A percentile compares a stretch with the other conserved stretches of the same genome.
Conservation (phyloP, 2,329 filamentous ascomycete genomes). For the Sordariomycetes sp. region DNA sequence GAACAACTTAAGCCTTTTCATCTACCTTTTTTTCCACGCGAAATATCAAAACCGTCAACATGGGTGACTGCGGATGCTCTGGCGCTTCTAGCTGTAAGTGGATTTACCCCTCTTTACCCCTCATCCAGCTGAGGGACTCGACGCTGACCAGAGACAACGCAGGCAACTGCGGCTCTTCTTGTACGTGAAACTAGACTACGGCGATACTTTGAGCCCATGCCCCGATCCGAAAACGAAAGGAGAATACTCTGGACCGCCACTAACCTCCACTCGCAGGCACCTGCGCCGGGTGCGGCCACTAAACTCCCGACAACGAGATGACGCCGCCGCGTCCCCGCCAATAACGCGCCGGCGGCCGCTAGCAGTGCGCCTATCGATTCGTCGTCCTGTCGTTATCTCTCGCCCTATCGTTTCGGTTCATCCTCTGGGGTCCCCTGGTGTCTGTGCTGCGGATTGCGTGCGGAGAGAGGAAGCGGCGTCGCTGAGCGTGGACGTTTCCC, state of each 20-base stretch:
- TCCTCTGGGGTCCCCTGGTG: too few relatives aligned
- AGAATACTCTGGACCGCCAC: too few relatives aligned
- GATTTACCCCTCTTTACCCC: neutral
- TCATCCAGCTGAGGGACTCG: neutral
- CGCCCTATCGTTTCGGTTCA: too few relatives aligned
- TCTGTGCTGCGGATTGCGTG: too few relatives aligned
- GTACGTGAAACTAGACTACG: neutral
- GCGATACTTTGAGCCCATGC: too few relatives aligned
- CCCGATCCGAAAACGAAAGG: too few relatives aligned
- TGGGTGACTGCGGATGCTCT: neutral
- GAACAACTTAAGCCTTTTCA: neutral
- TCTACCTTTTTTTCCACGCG: neutral
- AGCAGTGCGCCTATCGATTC: too few relatives aligned
- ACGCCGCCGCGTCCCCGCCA: neutral
- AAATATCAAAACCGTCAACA: neutral
- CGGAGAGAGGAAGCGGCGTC: too few relatives aligned
- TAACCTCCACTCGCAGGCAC: neutral
- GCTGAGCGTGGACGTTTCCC: neutral
- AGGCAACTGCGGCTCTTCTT: neutral
- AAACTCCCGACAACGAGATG: neutral
- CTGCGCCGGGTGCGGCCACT: neutral
- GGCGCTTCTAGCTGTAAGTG: neutral
- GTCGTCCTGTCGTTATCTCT: too few relatives aligned
- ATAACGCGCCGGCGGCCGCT: neutral
- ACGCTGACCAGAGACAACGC: neutral